Conservation (phyloP, 345 rosid species). For the Reutealis trisperma region DNA sequence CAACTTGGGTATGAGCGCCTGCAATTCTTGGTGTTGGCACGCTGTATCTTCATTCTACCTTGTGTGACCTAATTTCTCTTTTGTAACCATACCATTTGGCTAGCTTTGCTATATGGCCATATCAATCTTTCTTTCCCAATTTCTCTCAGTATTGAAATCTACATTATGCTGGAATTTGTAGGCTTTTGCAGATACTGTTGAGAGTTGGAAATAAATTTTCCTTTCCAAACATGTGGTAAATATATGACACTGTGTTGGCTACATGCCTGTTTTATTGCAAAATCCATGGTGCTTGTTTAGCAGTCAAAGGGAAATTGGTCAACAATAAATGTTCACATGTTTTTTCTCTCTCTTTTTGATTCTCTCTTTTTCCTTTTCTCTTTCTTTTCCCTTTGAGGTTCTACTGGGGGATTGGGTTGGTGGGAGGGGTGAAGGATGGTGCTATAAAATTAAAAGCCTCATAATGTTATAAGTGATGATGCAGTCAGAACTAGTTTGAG, state of each 20-base stretch:
- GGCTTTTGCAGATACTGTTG: not conserved
- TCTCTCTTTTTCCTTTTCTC: not conserved
- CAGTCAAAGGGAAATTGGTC: not conserved
- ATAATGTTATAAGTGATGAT: not conserved
- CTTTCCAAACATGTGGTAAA: not conserved
- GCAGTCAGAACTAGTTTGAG: not conserved
- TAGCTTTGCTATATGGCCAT: not conserved
- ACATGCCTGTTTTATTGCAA: not conserved
- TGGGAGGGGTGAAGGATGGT: not conserved
- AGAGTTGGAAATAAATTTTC: not conserved
- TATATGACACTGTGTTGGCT: not conserved
- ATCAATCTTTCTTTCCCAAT: not conserved
- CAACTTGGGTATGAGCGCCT: no score
- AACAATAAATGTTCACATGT: not conserved
- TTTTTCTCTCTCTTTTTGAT: not conserved
- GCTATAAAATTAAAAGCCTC: not conserved
- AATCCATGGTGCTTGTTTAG: not conserved
- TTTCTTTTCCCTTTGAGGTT: not conserved
- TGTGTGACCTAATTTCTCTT: not conserved
- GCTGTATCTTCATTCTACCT: not conserved
- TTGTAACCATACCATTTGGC: not conserved
- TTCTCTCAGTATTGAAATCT: not conserved
- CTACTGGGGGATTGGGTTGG: not conserved
- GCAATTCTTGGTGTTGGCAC: no score
- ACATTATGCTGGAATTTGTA: not conserved